Evolutionary conservation across 495 filamentous ascomycete species (phyloP).

Genomic region (Hyphodiscus hymeniophilus): DNA sequence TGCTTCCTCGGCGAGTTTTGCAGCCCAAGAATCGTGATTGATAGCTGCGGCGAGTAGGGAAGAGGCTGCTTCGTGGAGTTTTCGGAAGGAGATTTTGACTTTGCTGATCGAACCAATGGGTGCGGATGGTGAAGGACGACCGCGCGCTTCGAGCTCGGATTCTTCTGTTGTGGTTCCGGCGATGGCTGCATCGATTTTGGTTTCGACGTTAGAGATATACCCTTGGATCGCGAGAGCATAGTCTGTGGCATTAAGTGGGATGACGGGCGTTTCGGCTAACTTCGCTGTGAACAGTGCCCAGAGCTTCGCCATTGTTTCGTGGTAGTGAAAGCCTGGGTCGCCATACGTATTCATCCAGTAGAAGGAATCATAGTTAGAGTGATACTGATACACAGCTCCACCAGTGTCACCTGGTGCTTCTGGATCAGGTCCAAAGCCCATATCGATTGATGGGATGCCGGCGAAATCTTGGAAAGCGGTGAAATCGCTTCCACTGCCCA

Average conservation of each 20-base stretch:
- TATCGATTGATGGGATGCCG: slow-evolving; percentile 77
- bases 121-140: slow-evolving; percentile 23
- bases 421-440: slow-evolving; percentile 59
- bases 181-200: slow-evolving; percentile 40
- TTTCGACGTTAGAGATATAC: slow-evolving; percentile 62
- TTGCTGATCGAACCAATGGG: slow-evolving; percentile 46
- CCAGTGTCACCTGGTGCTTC: slow-evolving; percentile 24
- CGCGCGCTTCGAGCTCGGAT: slow-evolving; percentile 42
- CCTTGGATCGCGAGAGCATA: slow-evolving; percentile 58
- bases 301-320: slow-evolving; percentile 71
- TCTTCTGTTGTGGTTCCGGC: slow-evolving; percentile 29
- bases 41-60: slow-evolving; percentile 49
- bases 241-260: slow-evolving; percentile 67
- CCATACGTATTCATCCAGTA: slow-evolving; percentile 80
- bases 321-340: slow-evolving; percentile 79
- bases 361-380: slow-evolving; percentile 90
- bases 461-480: slow-evolving; percentile 90
- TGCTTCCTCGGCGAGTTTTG: slow-evolving; percentile 55
- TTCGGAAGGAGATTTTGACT: slow-evolving; percentile 38
- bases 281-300: slow-evolving; percentile 72
- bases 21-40: slow-evolving; percentile 51
- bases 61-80: slow-evolving; percentile 36
- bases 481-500: slow-evolving; percentile 82
- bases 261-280: slow-evolving; percentile 66
- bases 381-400: slow-evolving; percentile 58